Evolutionary conservation across 108 stramenopile genomes (phyloP).

Genomic region (Nannochloropsis gaditana): DNA sequence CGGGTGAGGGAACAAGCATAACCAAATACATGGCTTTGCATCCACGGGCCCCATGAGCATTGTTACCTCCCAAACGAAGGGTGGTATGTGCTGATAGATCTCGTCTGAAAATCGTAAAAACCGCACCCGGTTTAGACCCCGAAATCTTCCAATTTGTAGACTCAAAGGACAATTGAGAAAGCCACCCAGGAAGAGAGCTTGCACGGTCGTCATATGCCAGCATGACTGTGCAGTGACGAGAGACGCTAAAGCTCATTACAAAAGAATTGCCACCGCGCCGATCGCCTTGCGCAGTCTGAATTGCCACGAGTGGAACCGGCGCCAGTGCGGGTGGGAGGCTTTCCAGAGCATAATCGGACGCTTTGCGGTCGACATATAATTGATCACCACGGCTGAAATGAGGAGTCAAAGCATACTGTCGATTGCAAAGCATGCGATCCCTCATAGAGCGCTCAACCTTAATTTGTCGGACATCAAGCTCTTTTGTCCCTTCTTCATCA

Average conservation of each 20-base stretch:
- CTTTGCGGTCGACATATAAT: not conserved
- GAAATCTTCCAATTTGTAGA: not conserved
- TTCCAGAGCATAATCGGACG: not conserved
- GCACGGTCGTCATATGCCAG: conserved; percentile 1
- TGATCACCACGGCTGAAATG: not conserved
- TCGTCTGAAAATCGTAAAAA: not conserved
- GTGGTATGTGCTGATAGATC: not conserved
- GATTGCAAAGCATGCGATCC: not conserved
- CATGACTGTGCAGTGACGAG: not conserved
- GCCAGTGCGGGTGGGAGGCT: not conserved
- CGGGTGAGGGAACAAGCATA: not conserved
- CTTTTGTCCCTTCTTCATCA: not conserved
- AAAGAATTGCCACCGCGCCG: not conserved
- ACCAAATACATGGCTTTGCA: conserved; percentile 17
- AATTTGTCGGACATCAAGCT: not conserved
- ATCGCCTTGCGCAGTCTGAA: conserved; percentile 15
- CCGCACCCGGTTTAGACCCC: not conserved
- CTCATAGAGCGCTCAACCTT: not conserved
- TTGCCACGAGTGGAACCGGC: not conserved
- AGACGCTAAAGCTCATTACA: not conserved
- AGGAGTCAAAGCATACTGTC: not conserved
- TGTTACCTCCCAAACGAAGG: not conserved
- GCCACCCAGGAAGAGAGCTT: not conserved
- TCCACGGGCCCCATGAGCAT: not conserved
- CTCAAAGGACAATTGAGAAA: not conserved